phyloP scores from a whole-genome alignment of 345 rosid species.

The Eucalyptus shirleyi region DNA sequence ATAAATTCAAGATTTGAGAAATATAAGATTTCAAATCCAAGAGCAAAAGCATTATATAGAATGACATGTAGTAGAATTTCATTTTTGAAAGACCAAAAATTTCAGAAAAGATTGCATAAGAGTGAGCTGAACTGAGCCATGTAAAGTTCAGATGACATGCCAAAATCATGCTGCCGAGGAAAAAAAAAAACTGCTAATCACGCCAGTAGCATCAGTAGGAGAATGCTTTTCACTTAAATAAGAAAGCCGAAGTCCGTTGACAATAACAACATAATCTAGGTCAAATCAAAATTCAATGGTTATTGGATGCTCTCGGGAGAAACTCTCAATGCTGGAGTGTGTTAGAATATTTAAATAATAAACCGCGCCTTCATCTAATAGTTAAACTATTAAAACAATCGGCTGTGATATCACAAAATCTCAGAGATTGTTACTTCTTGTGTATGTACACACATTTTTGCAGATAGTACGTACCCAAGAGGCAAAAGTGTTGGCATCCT shows the following conservation, averaged over 20 bases:
- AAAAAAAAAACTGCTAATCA: not conserved
- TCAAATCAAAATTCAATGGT: not conserved
- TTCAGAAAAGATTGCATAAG: not conserved
- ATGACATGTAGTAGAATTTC: not conserved
- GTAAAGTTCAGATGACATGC: not conserved
- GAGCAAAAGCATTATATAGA: not conserved
- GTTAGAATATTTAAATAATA: too few species aligned
- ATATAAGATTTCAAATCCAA: not conserved
- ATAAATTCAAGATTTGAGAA: not conserved
- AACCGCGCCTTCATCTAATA: fast-evolving
- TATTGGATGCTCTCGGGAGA: not conserved
- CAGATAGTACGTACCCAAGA: conserved; percentile 15
- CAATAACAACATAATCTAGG: not conserved
- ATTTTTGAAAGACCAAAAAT: not conserved
- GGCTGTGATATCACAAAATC: too few species aligned
- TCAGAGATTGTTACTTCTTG: not conserved
- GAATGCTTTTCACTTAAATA: not conserved
- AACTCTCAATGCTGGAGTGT: not conserved
- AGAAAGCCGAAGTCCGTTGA: not conserved
- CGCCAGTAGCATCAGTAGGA: not conserved
- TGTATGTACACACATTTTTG: not conserved
- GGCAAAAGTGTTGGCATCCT: conserved; percentile 47
- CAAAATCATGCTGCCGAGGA: not conserved
- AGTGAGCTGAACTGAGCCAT: not conserved
- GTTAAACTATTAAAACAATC: too few species aligned